Evolutionary conservation across 306 rosid species (phyloP), one percentile per base, ranked within the genome.

Genomic region (Quercus wislizeni): DNA sequence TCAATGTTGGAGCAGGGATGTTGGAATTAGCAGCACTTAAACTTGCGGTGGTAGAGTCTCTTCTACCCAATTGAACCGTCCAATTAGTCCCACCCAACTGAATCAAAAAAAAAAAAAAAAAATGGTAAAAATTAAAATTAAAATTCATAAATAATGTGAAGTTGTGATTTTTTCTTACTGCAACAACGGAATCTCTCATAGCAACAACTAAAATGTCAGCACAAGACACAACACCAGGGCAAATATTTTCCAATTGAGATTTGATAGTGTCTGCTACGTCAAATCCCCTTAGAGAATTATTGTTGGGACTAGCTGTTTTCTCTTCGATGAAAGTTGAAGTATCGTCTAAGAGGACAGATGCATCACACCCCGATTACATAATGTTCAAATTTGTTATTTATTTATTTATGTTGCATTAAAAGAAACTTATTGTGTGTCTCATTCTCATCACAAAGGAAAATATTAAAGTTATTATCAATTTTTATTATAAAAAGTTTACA

Each of bases 11-110:
- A 71, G 73, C 76, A 0, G 95, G 95, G 31, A 92, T 5, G 69
- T 89, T 78, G 23, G 88, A 69, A 78, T 86, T 89, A 5, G 95
- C 91, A 11, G 38, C 31, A 74, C 81, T 80, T 52, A 80, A 73
- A 81, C 92, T 92, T 59, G 97, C 87, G 19, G 92, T 86, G 54
- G 92, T 87, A 25, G 97, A 83, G 76, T 92, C 97, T 80, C 95
- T 86, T 92, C 93, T 86, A 0, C 93, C 97, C 73, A 92, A 74
- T 61, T 0, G 81, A 19, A 90, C 92, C 1, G 43, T 55, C 90
- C 93, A 92, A 74, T 75, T 78, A 4, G 73, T 69, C 41, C 93
- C 95, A n/a, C 92, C 83, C 49, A 92, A 82, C 97, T 92, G 84
- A 54, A 31, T 30, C 33, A n/a, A n/a, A n/a, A n/a, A n/a, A 2